Percentiles rank a stretch among this genome's conserved stretches.
phyloP scores from a whole-genome alignment of 192 early-diverging fungal species.

The Coemansia sp. region DNA sequence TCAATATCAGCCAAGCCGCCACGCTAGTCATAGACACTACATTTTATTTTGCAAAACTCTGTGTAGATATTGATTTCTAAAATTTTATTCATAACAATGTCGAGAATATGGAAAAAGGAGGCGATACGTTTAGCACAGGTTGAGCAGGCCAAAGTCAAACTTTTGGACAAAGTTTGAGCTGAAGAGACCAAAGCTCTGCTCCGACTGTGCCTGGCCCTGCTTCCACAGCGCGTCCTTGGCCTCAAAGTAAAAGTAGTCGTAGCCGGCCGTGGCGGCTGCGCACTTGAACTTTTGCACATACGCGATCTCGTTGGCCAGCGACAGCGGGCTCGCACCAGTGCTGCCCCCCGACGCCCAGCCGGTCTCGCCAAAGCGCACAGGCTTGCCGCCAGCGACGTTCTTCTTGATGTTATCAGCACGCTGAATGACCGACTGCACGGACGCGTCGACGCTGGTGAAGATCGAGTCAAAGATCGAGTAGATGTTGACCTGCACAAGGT shows the following conservation, averaged over 20 bases:
- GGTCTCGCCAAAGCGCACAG: conserved; percentile 35
- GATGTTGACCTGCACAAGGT: conserved; percentile 50
- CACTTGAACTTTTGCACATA: conserved; percentile 42
- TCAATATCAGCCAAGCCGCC: background rate
- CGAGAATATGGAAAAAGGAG: no score
- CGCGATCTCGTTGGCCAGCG: conserved; percentile 25
- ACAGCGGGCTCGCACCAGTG: conserved; percentile 31
- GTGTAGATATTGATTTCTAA: no score
- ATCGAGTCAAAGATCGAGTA: conserved; percentile 43
- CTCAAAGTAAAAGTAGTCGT: conserved; percentile 51
- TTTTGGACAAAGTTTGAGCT: conserved; percentile 18
- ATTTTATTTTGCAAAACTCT: no score
- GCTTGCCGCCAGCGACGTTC: conserved; percentile 36
- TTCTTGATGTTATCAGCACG: conserved; percentile 31
- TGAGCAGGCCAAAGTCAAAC: conserved; percentile 7
- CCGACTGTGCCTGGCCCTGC: conserved; percentile 8
- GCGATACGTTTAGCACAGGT: conserved; percentile 1
- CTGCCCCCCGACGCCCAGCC: conserved; percentile 42
- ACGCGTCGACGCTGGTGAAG: conserved; percentile 24
- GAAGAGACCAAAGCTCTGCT: conserved; percentile 50
- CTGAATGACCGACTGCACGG: conserved; percentile 39
- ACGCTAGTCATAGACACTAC: no score
- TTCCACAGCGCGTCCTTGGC: conserved; percentile 52
- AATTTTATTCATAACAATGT: no score
- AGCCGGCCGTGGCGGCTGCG: conserved; percentile 16